These are phyloP conservation scores for Lentinus tigrinus DNA, from an alignment of 768 basidiomycete genomes.

Conservation along the genomic window DNA sequence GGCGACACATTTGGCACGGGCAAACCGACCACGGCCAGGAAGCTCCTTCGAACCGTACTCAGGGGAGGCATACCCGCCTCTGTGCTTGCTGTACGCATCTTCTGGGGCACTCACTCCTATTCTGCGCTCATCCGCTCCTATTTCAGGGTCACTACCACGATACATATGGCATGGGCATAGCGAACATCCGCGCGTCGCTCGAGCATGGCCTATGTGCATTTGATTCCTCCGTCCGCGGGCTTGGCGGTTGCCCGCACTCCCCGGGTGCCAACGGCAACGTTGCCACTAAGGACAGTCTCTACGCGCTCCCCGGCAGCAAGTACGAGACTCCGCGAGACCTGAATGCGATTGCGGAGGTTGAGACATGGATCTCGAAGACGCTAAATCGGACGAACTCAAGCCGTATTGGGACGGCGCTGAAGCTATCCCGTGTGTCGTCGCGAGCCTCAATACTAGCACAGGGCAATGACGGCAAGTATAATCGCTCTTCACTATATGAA, in stretches of 20 bases:
- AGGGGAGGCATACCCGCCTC: conserved; percentile 54
- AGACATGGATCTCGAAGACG: conserved; percentile 76
- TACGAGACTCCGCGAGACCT: conserved; percentile 63
- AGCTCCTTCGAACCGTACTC: conserved; percentile 71
- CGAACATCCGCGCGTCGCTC: conserved; percentile 73
- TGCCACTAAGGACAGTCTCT: conserved; percentile 89
- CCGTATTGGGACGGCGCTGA: conserved; percentile 71
- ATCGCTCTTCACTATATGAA: too few relatives aligned
- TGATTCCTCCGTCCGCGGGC: conserved; percentile 81
- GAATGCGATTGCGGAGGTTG: conserved; percentile 68
- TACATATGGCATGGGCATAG: conserved; percentile 81
- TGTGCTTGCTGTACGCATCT: conserved; percentile 64
- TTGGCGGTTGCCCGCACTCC: conserved; percentile 95
- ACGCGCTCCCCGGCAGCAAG: conserved; percentile 68
- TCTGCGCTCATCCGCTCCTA: not conserved
- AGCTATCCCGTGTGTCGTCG: conserved; percentile 51
- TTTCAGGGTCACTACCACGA: conserved; percentile 73
- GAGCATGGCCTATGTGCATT: conserved; percentile 77
- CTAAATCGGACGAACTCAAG: conserved; percentile 72
- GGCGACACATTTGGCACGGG: conserved; percentile 90
- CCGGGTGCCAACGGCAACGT: conserved; percentile 96
- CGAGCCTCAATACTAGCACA: too few relatives aligned
- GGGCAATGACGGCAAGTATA: too few relatives aligned
- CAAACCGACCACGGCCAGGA: conserved; percentile 63
- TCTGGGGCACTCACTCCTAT: not conserved